phyloP scores from a whole-genome alignment of 306 rosid species.

The Macrotyloma uniflorum region DNA sequence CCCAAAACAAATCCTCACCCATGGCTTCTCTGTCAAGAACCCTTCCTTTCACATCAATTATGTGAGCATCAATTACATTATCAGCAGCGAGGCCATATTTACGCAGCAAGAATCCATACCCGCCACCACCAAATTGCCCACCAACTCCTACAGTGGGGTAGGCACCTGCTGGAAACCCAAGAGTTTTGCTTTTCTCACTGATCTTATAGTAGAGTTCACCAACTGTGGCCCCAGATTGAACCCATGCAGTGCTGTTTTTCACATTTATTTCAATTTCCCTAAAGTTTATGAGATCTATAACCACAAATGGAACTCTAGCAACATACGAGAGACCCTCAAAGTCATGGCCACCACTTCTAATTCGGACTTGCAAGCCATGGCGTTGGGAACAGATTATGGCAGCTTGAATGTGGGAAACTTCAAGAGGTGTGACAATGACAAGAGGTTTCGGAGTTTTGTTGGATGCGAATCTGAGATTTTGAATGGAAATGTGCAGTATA shows the following conservation, averaged over 20 bases:
- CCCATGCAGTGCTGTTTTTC: constrained; percentile 38
- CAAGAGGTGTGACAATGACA: constrained; percentile 32
- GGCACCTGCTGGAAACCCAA: constrained; percentile 54
- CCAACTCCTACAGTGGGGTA: constrained; percentile 67
- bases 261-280: constrained; percentile 42
- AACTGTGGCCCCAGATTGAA: constrained; percentile 36
- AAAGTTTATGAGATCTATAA: constrained; percentile 62
- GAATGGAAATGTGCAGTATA: constrained; percentile 39
- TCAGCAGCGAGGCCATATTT: constrained; percentile 67
- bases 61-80: constrained; percentile 59
- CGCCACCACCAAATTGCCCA: constrained; percentile 71
- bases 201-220: constrained; percentile 39
- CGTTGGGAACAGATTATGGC: constrained; percentile 51
- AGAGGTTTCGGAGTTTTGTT: constrained; percentile 37
- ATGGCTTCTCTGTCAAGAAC: constrained; percentile 59
- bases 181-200: constrained; percentile 19
- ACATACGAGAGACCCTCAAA: constrained; percentile 58
- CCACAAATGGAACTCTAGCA: constrained; percentile 47
- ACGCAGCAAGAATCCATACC: constrained; percentile 64
- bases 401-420: constrained; percentile 59
- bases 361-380: constrained; percentile 54
- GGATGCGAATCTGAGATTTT: constrained; percentile 50
- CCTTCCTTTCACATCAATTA: constrained; percentile 57
- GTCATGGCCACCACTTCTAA: constrained; percentile 72
- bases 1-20: constrained; percentile 82